Conservation (phyloP, 176 grass and related monocot species). For the Puya raimondii region DNA sequence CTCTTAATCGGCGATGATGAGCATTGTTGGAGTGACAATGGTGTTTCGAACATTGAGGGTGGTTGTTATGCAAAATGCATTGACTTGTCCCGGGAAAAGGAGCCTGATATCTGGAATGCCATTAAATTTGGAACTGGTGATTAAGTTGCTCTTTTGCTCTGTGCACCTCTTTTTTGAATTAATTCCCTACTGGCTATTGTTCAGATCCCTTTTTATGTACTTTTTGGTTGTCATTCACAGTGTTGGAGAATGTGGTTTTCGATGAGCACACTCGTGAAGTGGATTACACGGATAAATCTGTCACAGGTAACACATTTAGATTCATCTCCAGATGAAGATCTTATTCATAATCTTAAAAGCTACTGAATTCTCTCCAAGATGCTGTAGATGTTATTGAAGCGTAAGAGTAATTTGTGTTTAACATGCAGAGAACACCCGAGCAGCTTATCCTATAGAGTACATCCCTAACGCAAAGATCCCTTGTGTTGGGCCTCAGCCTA, state of each 20-base stretch:
- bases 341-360: neutral
- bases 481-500: conserved; percentile 84
- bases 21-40: conserved; percentile 89
- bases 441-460: conserved; percentile 92
- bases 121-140: conserved; percentile 97
- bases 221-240: conserved; percentile 21
- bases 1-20: conserved; percentile 86
- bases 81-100: conserved; percentile 71
- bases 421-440: conserved; percentile 77
- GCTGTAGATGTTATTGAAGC: neutral
- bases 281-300: conserved; percentile 84
- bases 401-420: neutral
- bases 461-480: conserved; percentile 93
- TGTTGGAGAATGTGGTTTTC: conserved; percentile 94
- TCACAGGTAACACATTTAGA: conserved; percentile 48
- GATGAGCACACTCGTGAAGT: conserved; percentile 94
- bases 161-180: no score
- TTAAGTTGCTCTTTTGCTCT: neutral
- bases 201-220: neutral
- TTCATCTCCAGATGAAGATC: neutral
- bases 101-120: conserved; percentile 98
- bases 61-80: conserved; percentile 98
- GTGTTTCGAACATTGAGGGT: conserved; percentile 95
- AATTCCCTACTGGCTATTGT: neutral
- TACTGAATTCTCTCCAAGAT: neutral